Evolutionary conservation across 306 rosid species (phyloP).

Genomic region (Spatholobus suberectus): DNA sequence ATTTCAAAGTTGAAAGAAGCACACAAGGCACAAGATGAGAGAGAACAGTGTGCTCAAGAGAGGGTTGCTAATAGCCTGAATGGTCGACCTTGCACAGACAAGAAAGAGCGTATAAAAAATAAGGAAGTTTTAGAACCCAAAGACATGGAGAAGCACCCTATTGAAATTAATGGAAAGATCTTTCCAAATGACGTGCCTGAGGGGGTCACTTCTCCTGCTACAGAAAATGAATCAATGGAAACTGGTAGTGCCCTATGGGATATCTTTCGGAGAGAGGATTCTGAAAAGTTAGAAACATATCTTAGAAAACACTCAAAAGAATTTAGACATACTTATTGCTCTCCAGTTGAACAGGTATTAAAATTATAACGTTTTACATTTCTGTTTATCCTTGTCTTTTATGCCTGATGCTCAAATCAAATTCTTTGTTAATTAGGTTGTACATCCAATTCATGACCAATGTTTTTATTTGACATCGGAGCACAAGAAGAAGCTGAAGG

Average conservation of each 20-base stretch:
- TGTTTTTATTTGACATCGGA: conserved; percentile 69
- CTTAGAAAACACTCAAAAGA: conserved; percentile 68
- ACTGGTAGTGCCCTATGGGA: conserved; percentile 81
- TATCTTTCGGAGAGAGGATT: conserved; percentile 83
- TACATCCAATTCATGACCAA: conserved; percentile 87
- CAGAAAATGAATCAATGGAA: conserved; percentile 42
- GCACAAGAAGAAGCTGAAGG: conserved; percentile 79
- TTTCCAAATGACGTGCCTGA: conserved; percentile 36
- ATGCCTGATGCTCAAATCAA: conserved; percentile 19
- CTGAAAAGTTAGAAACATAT: conserved; percentile 68
- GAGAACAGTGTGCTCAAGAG: conserved; percentile 45
- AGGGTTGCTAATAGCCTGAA: conserved; percentile 2
- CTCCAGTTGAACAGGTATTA: conserved; percentile 71
- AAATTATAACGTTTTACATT: not conserved
- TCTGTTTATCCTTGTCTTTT: conserved; percentile 21
- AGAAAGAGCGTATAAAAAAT: conserved; percentile 15
- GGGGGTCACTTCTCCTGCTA: conserved; percentile 3
- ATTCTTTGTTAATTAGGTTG: conserved; percentile 54
- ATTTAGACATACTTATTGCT: conserved; percentile 78
- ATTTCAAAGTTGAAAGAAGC: conserved; percentile 64
- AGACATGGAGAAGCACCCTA: conserved; percentile 23
- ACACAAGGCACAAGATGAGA: conserved; percentile 71
- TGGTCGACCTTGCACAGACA: conserved; percentile 28
- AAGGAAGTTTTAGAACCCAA: conserved; percentile 27
- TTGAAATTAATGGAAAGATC: conserved; percentile 38